A percentile compares a stretch with the other conserved stretches of the same genome.
These are phyloP conservation scores for Fomitopsis betulina DNA, from an alignment of 1,284 basidiomycete species.

Conservation along the genomic window DNA sequence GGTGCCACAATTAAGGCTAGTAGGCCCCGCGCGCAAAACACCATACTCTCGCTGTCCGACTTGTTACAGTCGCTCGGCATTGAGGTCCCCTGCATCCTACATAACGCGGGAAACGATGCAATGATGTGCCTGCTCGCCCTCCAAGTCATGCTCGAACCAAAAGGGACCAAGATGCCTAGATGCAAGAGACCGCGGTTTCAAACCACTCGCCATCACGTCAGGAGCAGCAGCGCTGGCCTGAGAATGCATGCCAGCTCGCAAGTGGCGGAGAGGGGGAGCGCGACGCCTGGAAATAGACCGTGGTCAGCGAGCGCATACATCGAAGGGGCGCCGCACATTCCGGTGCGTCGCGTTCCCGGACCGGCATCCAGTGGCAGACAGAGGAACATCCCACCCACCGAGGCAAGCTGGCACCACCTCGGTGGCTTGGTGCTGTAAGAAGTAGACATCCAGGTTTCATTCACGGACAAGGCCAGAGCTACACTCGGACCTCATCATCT, in stretches of 20 bases:
- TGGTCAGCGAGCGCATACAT: neutral
- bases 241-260: neutral
- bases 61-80: conserved; percentile 49
- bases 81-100: conserved; percentile 38
- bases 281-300: neutral
- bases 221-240: neutral
- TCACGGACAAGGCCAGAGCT: too few relatives aligned
- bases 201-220: neutral
- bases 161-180: conserved; percentile 25
- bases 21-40: conserved; percentile 40
- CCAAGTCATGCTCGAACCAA: conserved; percentile 58
- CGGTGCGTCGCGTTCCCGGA: neutral
- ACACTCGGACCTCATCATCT: neutral
- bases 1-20: conserved; percentile 55
- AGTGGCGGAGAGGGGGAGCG: neutral
- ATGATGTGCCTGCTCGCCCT: conserved; percentile 58
- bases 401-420: too few relatives aligned
- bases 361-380: neutral
- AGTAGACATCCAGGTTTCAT: too few relatives aligned
- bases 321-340: neutral
- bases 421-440: too few relatives aligned
- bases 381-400: neutral
- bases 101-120: conserved; percentile 73
- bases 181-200: conserved; percentile 4
- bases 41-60: conserved; percentile 50